Evolutionary conservation across 2,329 filamentous ascomycete species (phyloP).

Genomic region (Alternaria postmessia): DNA sequence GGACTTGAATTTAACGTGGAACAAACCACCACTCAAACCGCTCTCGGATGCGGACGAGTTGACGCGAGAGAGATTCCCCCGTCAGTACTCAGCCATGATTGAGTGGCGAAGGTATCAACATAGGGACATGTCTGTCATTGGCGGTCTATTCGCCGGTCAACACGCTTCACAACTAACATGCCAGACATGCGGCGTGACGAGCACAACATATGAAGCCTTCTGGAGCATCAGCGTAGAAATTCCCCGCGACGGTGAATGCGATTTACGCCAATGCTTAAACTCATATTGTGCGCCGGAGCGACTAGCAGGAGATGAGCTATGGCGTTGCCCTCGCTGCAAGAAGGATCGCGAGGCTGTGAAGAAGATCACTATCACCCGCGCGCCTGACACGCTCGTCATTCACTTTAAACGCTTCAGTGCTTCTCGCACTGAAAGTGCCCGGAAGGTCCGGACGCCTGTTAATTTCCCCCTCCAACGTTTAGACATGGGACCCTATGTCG

Average conservation of each 20-base stretch:
- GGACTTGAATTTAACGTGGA: constrained; percentile 78
- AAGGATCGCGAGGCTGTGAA: constrained; percentile 72
- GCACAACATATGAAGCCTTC: constrained; percentile 74
- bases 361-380: constrained; percentile 76
- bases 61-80: constrained; percentile 66
- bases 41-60: constrained; percentile 68
- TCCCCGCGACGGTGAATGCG: constrained; percentile 65
- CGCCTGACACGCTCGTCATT: constrained; percentile 80
- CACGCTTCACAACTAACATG: constrained; percentile 69
- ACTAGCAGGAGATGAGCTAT: constrained; percentile 71
- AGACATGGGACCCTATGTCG: constrained; percentile 67
- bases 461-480: constrained; percentile 79
- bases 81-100: constrained; percentile 71
- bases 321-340: constrained; percentile 79
- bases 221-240: constrained; percentile 77
- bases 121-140: constrained; percentile 77
- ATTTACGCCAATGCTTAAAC: constrained; percentile 74
- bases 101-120: constrained; percentile 78
- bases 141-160: constrained; percentile 79
- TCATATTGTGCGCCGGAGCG: constrained; percentile 73
- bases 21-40: constrained; percentile 64
- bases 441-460: constrained; percentile 76
- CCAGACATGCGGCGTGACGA: constrained; percentile 67
- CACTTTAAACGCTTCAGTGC: constrained; percentile 76
- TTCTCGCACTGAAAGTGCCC: constrained; percentile 62